A percentile compares a stretch with the other conserved stretches of the same genome.
phyloP scores from a whole-genome alignment of 1,284 basidiomycete genomes.

The Ganoderma lingzhi region DNA sequence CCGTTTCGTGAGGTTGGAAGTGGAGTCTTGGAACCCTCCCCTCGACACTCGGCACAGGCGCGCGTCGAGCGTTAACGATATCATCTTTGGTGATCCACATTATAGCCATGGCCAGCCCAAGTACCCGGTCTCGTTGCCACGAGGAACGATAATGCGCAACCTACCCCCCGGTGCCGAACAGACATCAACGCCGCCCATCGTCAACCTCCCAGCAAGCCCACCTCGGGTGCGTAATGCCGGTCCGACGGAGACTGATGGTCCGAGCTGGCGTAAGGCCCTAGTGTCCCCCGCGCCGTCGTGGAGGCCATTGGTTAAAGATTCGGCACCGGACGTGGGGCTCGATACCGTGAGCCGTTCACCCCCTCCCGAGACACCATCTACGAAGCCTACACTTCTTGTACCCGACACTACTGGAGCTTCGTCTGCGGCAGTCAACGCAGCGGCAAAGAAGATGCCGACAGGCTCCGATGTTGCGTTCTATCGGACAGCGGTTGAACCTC shows the following conservation, averaged over 20 bases:
- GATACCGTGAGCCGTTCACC: constrained; percentile 68
- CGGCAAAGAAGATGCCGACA: constrained; percentile 60
- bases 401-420: constrained; percentile 36
- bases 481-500: constrained; percentile 60
- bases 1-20: constrained; percentile 64
- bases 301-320: constrained; percentile 21
- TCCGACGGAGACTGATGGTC: constrained; percentile 48
- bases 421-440: constrained; percentile 37
- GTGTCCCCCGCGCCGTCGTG: constrained; percentile 27
- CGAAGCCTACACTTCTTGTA: constrained; percentile 20
- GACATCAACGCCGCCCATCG: constrained; percentile 34
- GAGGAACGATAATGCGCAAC: constrained; percentile 29
- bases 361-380: constrained; percentile 53
- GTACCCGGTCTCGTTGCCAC: constrained; percentile 66
- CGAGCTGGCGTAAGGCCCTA: constrained; percentile 60
- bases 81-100: constrained; percentile 65
- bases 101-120: constrained; percentile 53
- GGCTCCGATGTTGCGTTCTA: constrained; percentile 79
- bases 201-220: constrained; percentile 53
- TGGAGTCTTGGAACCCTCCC: constrained; percentile 80
- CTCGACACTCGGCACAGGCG: constrained; percentile 68
- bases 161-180: constrained; percentile 1
- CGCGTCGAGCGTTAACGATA: constrained; percentile 74
- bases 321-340: constrained; percentile 37
- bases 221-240: constrained; percentile 44